These are phyloP conservation scores for Pseudogymnoascus sp. DNA, from an alignment of 2,329 filamentous ascomycete species.

Conservation along the genomic window DNA sequence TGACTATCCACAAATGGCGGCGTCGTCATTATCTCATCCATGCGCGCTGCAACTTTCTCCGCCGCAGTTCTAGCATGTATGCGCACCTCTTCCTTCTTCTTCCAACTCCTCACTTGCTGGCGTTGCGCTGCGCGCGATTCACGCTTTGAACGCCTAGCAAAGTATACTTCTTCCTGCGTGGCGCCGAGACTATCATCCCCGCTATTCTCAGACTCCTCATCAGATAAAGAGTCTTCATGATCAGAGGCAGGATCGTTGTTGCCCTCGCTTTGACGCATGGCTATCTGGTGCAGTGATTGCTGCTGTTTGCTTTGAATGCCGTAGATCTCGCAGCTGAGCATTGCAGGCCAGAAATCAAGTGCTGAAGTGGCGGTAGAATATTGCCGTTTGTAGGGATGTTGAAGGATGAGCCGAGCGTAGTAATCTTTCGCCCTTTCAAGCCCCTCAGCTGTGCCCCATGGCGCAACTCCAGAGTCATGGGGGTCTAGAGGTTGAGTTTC, in stretches of 20 bases:
- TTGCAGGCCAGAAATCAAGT: slow-evolving; percentile 69
- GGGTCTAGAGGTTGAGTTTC: background rate
- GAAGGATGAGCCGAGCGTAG: slow-evolving; percentile 69
- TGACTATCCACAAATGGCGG: slow-evolving; percentile 61
- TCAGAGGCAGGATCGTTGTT: slow-evolving; percentile 22
- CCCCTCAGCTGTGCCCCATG: slow-evolving; percentile 37
- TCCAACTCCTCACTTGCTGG: slow-evolving; percentile 16
- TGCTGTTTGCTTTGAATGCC: slow-evolving; percentile 55
- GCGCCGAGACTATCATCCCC: slow-evolving; percentile 15
- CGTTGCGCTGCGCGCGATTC: slow-evolving; percentile 11
- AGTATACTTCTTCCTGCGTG: slow-evolving; percentile 12
- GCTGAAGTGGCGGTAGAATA: slow-evolving; percentile 49
- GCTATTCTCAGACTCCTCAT: slow-evolving; percentile 20
- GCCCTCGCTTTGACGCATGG: background rate
- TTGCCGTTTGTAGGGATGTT: slow-evolving; percentile 59
- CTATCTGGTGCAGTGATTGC: slow-evolving; percentile 33
- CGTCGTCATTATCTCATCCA: slow-evolving; percentile 62
- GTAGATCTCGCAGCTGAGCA: slow-evolving; percentile 76
- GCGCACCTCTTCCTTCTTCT: slow-evolving; percentile 23
- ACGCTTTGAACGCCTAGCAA: slow-evolving; percentile 9
- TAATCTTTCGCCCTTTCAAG: slow-evolving; percentile 56
- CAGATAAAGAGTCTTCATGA: slow-evolving; percentile 14
- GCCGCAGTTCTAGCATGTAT: slow-evolving; percentile 35
- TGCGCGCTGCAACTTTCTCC: slow-evolving; percentile 52
- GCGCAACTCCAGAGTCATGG: background rate